A percentile compares a stretch with the other conserved stretches of the same genome.
Conservation (phyloP, 139 green algal genomes). For the Haematococcus lacustris region DNA sequence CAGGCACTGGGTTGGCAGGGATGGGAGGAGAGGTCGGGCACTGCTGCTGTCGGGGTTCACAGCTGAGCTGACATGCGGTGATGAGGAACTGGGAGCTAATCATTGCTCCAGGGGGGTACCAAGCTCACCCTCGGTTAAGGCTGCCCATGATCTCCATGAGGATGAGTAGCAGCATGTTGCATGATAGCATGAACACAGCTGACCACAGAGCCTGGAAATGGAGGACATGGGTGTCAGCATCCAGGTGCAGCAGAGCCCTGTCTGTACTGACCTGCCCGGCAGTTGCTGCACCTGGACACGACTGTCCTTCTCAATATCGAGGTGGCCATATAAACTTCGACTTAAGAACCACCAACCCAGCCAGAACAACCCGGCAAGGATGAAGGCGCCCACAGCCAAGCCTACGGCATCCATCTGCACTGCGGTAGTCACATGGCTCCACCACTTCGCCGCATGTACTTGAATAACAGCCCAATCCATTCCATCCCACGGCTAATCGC, state of each 20-base stretch:
- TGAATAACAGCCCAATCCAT: too few species aligned
- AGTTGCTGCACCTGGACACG: slow-evolving; percentile 13
- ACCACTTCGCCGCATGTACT: too few species aligned
- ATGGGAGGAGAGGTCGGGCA: neutral
- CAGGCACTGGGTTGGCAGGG: neutral
- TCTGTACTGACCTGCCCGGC: neutral
- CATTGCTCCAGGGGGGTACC: neutral
- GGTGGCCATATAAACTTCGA: slow-evolving; percentile 37
- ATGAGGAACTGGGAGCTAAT: neutral
- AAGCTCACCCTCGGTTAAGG: slow-evolving; percentile 48
- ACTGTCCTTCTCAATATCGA: slow-evolving; percentile 28
- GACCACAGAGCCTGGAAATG: slow-evolving; percentile 68
- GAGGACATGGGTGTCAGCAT: neutral
- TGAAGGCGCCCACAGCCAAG: neutral
- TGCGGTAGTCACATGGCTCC: too few species aligned
- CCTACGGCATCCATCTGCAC: neutral
- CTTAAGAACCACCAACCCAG: slow-evolving; percentile 57
- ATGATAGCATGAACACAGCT: slow-evolving; percentile 80
- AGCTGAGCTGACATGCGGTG: slow-evolving; percentile 1
- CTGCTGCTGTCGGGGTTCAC: neutral
- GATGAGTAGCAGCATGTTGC: slow-evolving; percentile 81
- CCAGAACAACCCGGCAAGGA: slow-evolving; percentile 26
- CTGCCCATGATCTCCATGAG: slow-evolving; percentile 81
- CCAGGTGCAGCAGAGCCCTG: neutral
- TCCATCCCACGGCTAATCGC: too few species aligned